phyloP scores from a whole-genome alignment of 257 asterid genomes.

The Nicotiana paniculata region DNA sequence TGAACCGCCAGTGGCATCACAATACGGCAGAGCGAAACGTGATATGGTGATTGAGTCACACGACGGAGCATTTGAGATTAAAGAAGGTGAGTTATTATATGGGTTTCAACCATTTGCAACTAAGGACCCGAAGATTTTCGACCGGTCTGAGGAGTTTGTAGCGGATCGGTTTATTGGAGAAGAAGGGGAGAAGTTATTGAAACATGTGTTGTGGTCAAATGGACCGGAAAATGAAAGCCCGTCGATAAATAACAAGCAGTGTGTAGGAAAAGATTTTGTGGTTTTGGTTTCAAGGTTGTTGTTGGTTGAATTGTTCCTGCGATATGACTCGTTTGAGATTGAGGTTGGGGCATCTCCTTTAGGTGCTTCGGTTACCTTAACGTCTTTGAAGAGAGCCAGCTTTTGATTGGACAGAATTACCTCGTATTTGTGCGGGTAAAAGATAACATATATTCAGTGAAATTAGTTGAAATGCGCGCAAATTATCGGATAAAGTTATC shows the following conservation, averaged over 20 bases:
- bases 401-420: slow-evolving; percentile 22
- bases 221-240: slow-evolving; percentile 69
- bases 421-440: not conserved
- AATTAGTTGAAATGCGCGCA: no score
- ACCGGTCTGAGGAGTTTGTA: slow-evolving; percentile 72
- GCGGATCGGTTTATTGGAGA: slow-evolving; percentile 63
- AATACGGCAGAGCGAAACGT: slow-evolving; percentile 60
- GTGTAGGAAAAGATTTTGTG: slow-evolving; percentile 93
- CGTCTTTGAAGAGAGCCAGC: slow-evolving; percentile 62
- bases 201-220: slow-evolving; percentile 79
- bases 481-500: no score
- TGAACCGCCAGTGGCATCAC: slow-evolving; percentile 78
- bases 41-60: slow-evolving; percentile 67
- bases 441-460: no score
- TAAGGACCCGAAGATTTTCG: slow-evolving; percentile 63
- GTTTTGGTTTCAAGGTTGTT: slow-evolving; percentile 62
- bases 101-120: slow-evolving; percentile 91
- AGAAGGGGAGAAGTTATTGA: slow-evolving; percentile 55
- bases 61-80: slow-evolving; percentile 59
- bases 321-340: slow-evolving; percentile 70
- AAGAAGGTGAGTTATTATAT: slow-evolving; percentile 61
- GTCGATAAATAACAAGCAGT: slow-evolving; percentile 52
- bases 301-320: slow-evolving; percentile 76
- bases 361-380: slow-evolving; percentile 60
- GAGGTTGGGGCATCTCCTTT: slow-evolving; percentile 55